Base-by-base conservation (phyloP, 495 filamentous ascomycete genomes). In the Monascus purpureus region DNA sequence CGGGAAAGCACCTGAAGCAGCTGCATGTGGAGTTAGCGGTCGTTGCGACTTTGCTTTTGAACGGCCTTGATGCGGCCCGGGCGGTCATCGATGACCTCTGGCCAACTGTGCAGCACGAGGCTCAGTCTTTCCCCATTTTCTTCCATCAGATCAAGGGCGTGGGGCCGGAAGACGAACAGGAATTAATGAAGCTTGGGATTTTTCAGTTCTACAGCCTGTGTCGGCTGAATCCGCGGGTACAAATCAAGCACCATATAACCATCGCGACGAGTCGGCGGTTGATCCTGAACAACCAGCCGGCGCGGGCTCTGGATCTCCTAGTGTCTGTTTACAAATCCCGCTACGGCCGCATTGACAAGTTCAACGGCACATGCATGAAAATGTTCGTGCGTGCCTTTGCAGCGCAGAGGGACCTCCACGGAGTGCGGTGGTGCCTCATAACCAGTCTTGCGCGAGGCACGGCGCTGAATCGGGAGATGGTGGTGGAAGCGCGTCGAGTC, bases 351-450 rank as follows among this genome's bases (percentile, higher is more conserved):
- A 25, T 37, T 9, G 25, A 42, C 13, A 41, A 43, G 0, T 62
- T 65, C 30, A 52, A 57, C 25, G 54, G 51, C 16, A 49, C 55
- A 1, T 55, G 53, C 31, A 47, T 65, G 40, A 65, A 63, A 36
- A 53, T 61, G 42, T 43, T 62, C 23, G 11, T 61, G n/a, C 59
- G 61, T 16, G 55, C 47, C 2, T 63, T 52, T 32, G 43, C 52
- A 6, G 28, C 19, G 2, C 28, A 38, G 11, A 38, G 46, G 13
- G 47, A 60, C 17, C 24, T 55, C n/a, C 36, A 47, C 11, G 61
- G 61, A 2, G 38, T 62, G 3, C 58, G 61, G 33, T 65, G 61
- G 61, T 62, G 59, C 32, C 38, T 63, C 16, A 25, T 63, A 36
- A 55, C 59, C 1, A 49, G 42, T 1, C 43, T 65, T 9, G 36